Evolutionary conservation across 495 filamentous ascomycete species (phyloP), one percentile per base, ranked within the genome.

Genomic region (Lasiosphaeris hirsuta): DNA sequence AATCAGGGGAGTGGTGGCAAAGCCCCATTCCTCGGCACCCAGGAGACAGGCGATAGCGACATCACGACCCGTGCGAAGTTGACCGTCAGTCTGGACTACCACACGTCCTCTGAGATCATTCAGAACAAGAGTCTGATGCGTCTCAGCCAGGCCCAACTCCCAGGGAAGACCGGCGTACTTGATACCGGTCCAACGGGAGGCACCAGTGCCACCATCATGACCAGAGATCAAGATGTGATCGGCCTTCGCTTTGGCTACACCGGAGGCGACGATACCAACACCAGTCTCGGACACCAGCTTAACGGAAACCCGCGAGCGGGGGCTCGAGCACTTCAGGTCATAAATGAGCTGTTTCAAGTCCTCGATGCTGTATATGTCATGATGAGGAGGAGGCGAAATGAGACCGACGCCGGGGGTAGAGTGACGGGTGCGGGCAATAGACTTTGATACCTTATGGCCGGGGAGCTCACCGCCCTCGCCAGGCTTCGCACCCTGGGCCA

Each of bases 311-410:
- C 94, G 86, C 53, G 94, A 84, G 51, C 94, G 87, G 57, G 95
- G 94, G 74, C 96, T 97, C 18, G 93, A 91, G 77, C 93, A 97
- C 74, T 98, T 98, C 44, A 97, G 81, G 73, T 98, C 94, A 71
- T 98, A 98, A 66, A 99, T 97, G 46, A 99, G 83, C 69, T 99
- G 94, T 80, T 99, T 99, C 61, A 99, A 69, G 79, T 99, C 94
- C 68, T 99, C 94, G 57, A 99, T 99, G 23, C 90, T 95, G 80
- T 99, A 99, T 63, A 99, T 99, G 69, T 99, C 94, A 81, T 99
- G 94, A 72, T 99, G 94, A 2, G 94, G 94, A 44, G 94, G 94
- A 0, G 94, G 94, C n/a, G 93, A 97, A 67, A 99, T 99, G 52
- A 99, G 80, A 75, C 94, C 94, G 63, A 99, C 94, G 69, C 94